Percentiles rank a stretch among this genome's conserved stretches.
Evolutionary conservation across 805 yeast species (phyloP).

Genomic region (Ascoidea tarda): DNA sequence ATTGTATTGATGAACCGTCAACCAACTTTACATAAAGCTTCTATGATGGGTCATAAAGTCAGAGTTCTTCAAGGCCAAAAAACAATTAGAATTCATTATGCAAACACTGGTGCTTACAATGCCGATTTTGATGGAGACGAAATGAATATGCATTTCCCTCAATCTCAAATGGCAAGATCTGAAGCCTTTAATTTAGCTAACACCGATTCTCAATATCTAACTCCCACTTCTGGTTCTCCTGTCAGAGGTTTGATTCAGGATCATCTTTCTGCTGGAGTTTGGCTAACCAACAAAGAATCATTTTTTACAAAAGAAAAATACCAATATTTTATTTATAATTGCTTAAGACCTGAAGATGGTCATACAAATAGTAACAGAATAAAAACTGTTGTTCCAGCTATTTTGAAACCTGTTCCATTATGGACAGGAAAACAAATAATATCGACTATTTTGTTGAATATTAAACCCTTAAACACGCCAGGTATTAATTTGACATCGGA

Average conservation of each 20-base stretch:
- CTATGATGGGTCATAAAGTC: slow-evolving; percentile 99
- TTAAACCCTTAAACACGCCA: slow-evolving; percentile 77
- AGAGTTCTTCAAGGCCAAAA: slow-evolving; percentile 95
- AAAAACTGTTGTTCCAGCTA: slow-evolving; percentile 78
- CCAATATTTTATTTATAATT: slow-evolving; percentile 87
- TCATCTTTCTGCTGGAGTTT: slow-evolving; percentile 97
- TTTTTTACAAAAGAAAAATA: slow-evolving; percentile 85
- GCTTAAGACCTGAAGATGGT: slow-evolving; percentile 95
- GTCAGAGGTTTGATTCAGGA: slow-evolving; percentile 98
- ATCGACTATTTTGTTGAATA: slow-evolving; percentile 79
- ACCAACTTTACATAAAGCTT: slow-evolving; percentile 97
- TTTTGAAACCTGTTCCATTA: slow-evolving; percentile 72
- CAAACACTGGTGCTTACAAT: slow-evolving; percentile 97
- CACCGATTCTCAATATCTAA: slow-evolving; percentile 93
- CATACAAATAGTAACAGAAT: slow-evolving; percentile 64
- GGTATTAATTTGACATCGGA: slow-evolving; percentile 77
- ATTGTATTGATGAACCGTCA: slow-evolving; percentile 98
- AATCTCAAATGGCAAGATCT: slow-evolving; percentile 91
- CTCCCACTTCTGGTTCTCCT: slow-evolving; percentile 98
- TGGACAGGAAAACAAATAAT: slow-evolving; percentile 99
- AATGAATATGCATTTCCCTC: slow-evolving; percentile 99
- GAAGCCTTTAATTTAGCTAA: slow-evolving; percentile 93
- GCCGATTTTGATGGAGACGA: slow-evolving; percentile 99
- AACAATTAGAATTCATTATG: slow-evolving; percentile 92
- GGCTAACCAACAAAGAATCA: slow-evolving; percentile 89